Evolutionary conservation across 2,329 filamentous ascomycete genomes (phyloP).

Genomic region (Sporothrix dimorphospora): DNA sequence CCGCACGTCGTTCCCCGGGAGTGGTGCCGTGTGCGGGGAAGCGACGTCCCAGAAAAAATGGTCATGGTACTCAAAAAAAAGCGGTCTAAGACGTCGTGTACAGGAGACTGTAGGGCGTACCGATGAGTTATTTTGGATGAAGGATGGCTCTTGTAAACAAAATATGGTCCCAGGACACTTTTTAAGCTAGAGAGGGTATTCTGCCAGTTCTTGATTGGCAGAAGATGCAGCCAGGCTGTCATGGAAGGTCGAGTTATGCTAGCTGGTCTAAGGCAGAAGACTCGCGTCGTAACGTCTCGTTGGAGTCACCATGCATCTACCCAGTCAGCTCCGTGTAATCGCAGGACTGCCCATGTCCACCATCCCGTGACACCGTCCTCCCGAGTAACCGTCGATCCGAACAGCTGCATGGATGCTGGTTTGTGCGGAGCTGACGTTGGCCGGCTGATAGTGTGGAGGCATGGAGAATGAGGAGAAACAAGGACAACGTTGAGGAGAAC

Average conservation of each 20-base stretch:
- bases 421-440: neutral
- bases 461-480: neutral
- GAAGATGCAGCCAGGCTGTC: too few relatives aligned
- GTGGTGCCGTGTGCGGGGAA: neutral
- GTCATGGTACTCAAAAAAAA: neutral
- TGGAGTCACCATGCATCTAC: too few relatives aligned
- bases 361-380: neutral
- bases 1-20: neutral
- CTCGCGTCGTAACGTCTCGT: neutral
- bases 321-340: too few relatives aligned
- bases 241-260: too few relatives aligned
- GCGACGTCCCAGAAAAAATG: neutral
- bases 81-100: neutral
- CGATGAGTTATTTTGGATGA: neutral
- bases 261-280: too few relatives aligned
- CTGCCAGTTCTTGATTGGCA: too few relatives aligned
- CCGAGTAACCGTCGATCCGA: neutral
- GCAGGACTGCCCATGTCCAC: too few relatives aligned
- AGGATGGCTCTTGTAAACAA: neutral
- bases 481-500: neutral
- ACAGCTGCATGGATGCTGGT: neutral
- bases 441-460: neutral
- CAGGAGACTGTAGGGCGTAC: neutral
- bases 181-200: neutral
- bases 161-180: neutral